Conservation (phyloP, 2,329 filamentous ascomycete species). For the Colletotrichum gigasporum region DNA sequence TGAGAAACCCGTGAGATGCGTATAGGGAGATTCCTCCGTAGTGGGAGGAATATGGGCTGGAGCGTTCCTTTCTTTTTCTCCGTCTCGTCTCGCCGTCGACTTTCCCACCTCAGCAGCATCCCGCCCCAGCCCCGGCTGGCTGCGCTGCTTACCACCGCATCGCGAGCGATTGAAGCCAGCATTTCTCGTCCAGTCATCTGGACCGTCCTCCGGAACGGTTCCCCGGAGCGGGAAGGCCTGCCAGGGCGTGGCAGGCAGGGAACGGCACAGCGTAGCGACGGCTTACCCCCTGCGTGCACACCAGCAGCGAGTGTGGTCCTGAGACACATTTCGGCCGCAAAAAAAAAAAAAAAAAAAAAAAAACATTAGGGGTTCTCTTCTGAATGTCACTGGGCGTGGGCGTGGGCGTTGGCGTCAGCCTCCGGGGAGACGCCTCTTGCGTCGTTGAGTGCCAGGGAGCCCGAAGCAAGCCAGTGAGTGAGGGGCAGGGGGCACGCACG, state of each 20-base stretch:
- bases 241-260: conserved; percentile 21
- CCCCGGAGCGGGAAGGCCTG: conserved; percentile 25
- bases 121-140: too few species aligned
- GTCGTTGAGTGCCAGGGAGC: conserved; percentile 10
- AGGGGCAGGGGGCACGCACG: neutral
- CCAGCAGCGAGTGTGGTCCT: neutral
- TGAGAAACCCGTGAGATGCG: neutral
- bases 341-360: too few species aligned
- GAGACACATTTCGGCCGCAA: conserved; percentile 19
- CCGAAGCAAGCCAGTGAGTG: too few species aligned
- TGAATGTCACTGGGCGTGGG: neutral
- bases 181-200: neutral
- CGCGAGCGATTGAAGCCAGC: too few species aligned
- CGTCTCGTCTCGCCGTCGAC: neutral
- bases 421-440: conserved; percentile 29
- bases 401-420: conserved; percentile 9
- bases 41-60: too few species aligned
- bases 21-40: too few species aligned
- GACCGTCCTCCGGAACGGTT: conserved; percentile 12
- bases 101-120: neutral
- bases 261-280: too few species aligned
- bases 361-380: neutral
- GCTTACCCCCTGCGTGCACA: neutral
- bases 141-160: too few species aligned
- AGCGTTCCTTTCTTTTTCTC: conserved; percentile 1